Conservation (phyloP, 371 early-diverging fungal genomes). For the Mortierella sp. region DNA sequence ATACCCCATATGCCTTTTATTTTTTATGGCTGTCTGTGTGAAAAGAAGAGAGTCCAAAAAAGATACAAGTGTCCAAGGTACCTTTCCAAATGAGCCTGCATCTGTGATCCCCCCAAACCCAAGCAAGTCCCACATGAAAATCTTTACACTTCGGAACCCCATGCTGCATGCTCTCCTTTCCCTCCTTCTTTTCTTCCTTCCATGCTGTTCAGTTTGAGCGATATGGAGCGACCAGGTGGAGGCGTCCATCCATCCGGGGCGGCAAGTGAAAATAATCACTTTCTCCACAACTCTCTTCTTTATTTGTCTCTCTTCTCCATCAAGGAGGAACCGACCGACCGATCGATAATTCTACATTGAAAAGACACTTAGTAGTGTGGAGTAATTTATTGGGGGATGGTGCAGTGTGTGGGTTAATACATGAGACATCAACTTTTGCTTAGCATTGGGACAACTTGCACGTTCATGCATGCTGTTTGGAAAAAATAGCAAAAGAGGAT, state of each 20-base stretch:
- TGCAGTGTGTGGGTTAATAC: background rate
- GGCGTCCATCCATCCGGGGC: background rate
- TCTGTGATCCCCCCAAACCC: background rate
- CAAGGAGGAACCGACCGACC: background rate
- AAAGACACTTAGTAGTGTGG: background rate
- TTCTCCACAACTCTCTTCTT: slow-evolving; percentile 2
- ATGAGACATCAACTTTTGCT: no score
- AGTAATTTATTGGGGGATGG: background rate
- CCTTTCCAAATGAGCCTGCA: background rate
- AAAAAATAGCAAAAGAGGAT: no score
- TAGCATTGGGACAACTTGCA: no score
- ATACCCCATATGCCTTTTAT: background rate
- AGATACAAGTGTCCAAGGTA: background rate
- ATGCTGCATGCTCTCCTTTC: no score
- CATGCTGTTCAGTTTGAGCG: slow-evolving; percentile 2
- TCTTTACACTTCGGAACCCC: background rate
- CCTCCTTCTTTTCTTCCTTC: background rate
- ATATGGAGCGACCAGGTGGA: background rate
- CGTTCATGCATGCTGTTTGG: no score
- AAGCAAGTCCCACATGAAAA: background rate
- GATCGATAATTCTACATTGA: background rate
- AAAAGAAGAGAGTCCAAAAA: background rate
- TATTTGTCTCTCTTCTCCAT: background rate
- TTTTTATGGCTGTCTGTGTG: background rate
- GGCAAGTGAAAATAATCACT: background rate